Percentiles rank a stretch among this genome's conserved stretches.
Evolutionary conservation across 495 filamentous ascomycete genomes (phyloP).

Genomic region (Cudoniella acicularis): DNA sequence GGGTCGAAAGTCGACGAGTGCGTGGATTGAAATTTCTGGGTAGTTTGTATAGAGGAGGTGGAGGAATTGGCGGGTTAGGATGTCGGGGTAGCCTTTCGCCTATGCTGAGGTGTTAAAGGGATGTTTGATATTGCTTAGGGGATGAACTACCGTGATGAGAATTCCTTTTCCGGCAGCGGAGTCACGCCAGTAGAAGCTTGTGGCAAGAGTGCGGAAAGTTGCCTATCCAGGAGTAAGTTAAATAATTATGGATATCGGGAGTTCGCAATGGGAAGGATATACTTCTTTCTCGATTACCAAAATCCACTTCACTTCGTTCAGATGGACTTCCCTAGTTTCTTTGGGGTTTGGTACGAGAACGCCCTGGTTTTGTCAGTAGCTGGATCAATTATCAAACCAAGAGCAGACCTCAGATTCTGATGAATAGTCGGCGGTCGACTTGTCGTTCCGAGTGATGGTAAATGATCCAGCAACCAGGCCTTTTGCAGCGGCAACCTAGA

Average conservation of each 20-base stretch:
- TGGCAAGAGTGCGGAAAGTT: slow-evolving; percentile 68
- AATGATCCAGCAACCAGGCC: slow-evolving; percentile 62
- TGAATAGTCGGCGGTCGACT: slow-evolving; percentile 18
- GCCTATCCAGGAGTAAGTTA: slow-evolving; percentile 48
- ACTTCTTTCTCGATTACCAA: slow-evolving; percentile 93
- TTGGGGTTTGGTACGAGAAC: slow-evolving; percentile 60
- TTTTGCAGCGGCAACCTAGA: slow-evolving; percentile 66
- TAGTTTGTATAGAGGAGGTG: slow-evolving; percentile 34
- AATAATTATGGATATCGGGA: neutral
- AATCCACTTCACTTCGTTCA: slow-evolving; percentile 61
- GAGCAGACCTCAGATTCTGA: slow-evolving; percentile 12
- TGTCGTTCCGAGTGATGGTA: slow-evolving; percentile 19
- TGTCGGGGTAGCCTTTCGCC: slow-evolving; percentile 93
- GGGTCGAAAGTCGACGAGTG: slow-evolving; percentile 81
- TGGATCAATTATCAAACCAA: neutral
- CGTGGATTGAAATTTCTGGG: slow-evolving; percentile 51
- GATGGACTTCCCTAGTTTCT: slow-evolving; percentile 49
- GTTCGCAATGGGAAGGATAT: slow-evolving; percentile 14
- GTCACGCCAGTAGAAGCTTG: slow-evolving; percentile 45
- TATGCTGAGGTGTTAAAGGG: slow-evolving; percentile 31
- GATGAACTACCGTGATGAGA: slow-evolving; percentile 60
- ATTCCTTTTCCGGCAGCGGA: slow-evolving; percentile 55
- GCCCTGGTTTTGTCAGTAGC: slow-evolving; percentile 45
- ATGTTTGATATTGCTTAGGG: slow-evolving; percentile 6
- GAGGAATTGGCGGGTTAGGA: slow-evolving; percentile 72